Conservation (phyloP, 345 rosid species). For the Acer saccharum region DNA sequence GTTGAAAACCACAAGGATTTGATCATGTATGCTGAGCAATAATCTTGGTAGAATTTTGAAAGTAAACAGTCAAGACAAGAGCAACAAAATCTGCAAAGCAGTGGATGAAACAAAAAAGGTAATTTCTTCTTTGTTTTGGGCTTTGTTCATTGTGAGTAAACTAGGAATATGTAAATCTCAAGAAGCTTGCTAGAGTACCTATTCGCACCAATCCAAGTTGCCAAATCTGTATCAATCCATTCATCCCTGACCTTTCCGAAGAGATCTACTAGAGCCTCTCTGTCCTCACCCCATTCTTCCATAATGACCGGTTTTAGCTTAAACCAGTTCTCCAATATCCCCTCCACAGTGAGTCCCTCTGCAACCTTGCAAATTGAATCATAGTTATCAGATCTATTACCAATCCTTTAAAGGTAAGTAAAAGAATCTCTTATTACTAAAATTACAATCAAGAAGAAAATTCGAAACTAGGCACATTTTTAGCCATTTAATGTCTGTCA, state of each 20-base stretch:
- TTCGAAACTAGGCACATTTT: neutral
- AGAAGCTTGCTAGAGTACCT: conserved; percentile 43
- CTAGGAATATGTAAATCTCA: neutral
- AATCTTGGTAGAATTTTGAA: neutral
- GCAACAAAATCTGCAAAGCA: neutral
- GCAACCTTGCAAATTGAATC: conserved; percentile 58
- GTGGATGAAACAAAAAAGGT: neutral
- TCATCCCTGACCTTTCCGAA: conserved; percentile 91
- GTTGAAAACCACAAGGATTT: neutral
- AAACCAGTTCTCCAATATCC: conserved; percentile 73
- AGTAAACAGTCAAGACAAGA: neutral
- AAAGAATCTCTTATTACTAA: neutral
- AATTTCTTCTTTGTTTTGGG: neutral
- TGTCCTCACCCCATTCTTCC: conserved; percentile 84
- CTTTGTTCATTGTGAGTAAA: neutral
- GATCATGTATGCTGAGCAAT: neutral
- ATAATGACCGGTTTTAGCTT: conserved; percentile 74
- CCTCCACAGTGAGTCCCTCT: conserved; percentile 68
- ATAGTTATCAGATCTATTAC: conserved; percentile 20
- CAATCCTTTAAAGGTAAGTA: neutral
- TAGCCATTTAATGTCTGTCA: conserved; percentile 11
- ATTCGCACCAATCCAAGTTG: conserved; percentile 93
- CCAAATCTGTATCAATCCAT: conserved; percentile 77
- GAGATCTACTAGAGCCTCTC: conserved; percentile 64
- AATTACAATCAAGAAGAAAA: neutral